These are phyloP conservation scores for Boletus pseudo-olivaceus DNA, from an alignment of 768 basidiomycete species.

Conservation along the genomic window DNA sequence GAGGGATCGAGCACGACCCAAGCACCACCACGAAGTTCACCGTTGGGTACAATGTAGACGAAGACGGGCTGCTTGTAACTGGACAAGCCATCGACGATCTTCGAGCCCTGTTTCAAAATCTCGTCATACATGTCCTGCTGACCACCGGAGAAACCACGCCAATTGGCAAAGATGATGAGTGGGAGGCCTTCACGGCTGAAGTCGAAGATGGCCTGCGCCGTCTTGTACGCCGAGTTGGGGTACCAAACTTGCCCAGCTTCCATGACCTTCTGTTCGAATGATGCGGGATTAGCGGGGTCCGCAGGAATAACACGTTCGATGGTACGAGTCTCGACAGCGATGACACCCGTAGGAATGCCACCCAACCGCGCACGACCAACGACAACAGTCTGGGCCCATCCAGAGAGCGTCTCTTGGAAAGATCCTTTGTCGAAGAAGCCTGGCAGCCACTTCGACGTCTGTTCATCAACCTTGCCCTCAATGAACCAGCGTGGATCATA, in stretches of 20 bases:
- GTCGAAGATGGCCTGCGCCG: constrained; percentile 98
- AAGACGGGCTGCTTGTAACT: constrained; percentile 97
- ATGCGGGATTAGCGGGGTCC: constrained; percentile 94
- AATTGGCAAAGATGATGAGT: constrained; percentile 98
- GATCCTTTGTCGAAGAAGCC: constrained; percentile 98
- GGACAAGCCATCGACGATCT: constrained; percentile 97
- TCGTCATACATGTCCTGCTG: constrained; percentile 99
- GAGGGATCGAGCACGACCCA: constrained; percentile 99
- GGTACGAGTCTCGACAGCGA: constrained; percentile 96
- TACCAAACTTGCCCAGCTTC: constrained; percentile 99
- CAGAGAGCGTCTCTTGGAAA: constrained; percentile 98
- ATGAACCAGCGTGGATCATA: constrained; percentile 99
- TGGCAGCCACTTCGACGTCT: constrained; percentile 66
- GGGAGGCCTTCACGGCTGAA: constrained; percentile 96
- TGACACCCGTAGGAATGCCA: constrained; percentile 96
- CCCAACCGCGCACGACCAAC: constrained; percentile 94
- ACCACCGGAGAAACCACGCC: constrained; percentile 99
- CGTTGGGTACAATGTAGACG: constrained; percentile 97
- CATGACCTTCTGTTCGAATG: constrained; percentile 97
- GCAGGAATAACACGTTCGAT: constrained; percentile 96
- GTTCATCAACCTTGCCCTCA: constrained; percentile 88
- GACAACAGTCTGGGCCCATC: constrained; percentile 99
- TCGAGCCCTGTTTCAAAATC: constrained; percentile 93
- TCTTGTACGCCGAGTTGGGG: constrained; percentile 99
- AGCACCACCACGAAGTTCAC: constrained; percentile 96